Conservation (phyloP, 768 basidiomycete genomes). For the Megacollybia marginata region DNA sequence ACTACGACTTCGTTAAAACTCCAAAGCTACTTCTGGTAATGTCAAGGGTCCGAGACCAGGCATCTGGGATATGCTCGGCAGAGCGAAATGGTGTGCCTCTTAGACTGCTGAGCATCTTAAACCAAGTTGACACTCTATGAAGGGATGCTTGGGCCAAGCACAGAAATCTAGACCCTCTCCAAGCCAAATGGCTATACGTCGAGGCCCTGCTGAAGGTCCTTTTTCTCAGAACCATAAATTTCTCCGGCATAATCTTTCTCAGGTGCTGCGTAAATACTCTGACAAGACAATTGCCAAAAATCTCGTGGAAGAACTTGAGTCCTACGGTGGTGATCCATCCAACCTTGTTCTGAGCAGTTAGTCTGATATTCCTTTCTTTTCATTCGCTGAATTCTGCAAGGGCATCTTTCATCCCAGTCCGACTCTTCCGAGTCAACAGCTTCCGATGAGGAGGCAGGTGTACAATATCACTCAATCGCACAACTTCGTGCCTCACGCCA, state of each 20-base stretch:
- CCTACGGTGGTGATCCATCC: slow-evolving; percentile 62
- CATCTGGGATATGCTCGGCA: slow-evolving; percentile 84
- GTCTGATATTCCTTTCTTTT: slow-evolving; percentile 2
- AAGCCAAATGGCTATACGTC: slow-evolving; percentile 88
- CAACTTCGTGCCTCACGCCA: slow-evolving; percentile 11
- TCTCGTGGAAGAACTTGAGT: slow-evolving; percentile 70
- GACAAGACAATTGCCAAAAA: slow-evolving; percentile 73
- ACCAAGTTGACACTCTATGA: background rate
- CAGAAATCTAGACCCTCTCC: slow-evolving; percentile 65
- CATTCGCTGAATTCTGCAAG: background rate
- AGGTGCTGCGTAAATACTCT: slow-evolving; percentile 79
- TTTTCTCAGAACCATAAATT: background rate
- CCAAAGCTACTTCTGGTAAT: slow-evolving; percentile 82
- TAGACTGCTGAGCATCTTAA: too few relatives aligned
- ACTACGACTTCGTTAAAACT: background rate
- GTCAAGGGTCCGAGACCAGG: slow-evolving; percentile 73
- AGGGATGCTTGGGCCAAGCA: slow-evolving; percentile 98
- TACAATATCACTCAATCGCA: slow-evolving; percentile 13
- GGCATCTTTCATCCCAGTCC: slow-evolving; percentile 36
- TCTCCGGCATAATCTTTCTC: slow-evolving; percentile 2
- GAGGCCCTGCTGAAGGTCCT: slow-evolving; percentile 77
- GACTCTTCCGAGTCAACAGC: slow-evolving; percentile 59
- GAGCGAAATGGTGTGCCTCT: slow-evolving; percentile 76
- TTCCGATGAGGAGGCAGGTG: slow-evolving; percentile 31
- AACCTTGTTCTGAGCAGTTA: slow-evolving; percentile 63